A percentile compares a stretch with the other conserved stretches of the same genome.
Evolutionary conservation across 73 alveolate species (phyloP).

Genomic region (Urostyla sp.): DNA sequence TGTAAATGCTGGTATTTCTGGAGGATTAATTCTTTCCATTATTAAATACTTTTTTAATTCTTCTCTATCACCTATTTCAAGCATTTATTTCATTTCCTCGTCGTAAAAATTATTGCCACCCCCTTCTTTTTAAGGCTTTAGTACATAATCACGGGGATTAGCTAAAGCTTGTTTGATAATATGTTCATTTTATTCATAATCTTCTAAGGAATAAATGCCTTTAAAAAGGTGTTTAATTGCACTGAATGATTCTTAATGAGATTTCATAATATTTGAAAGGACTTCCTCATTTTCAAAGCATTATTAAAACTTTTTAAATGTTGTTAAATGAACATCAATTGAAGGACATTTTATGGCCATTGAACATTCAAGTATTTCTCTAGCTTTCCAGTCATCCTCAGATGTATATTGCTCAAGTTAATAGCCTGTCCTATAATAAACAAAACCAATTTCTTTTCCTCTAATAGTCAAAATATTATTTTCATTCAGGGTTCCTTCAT

Average conservation of each 20-base stretch:
- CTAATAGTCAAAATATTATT: conserved; percentile 61
- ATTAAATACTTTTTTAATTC: conserved; percentile 70
- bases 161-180: conserved; percentile 71
- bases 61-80: conserved; percentile 63
- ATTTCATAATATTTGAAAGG: conserved; percentile 2
- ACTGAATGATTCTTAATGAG: conserved; percentile 6
- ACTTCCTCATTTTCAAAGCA: conserved; percentile 77
- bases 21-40: conserved; percentile 80
- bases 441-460: conserved; percentile 77
- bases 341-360: conserved; percentile 91
- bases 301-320: conserved; percentile 90
- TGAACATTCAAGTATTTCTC: conserved; percentile 85
- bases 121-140: conserved; percentile 94
- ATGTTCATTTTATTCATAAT: conserved; percentile 67
- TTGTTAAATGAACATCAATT: conserved; percentile 85
- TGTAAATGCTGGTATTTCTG: conserved; percentile 69
- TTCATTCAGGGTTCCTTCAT: conserved; percentile 59
- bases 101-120: conserved; percentile 91
- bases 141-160: conserved; percentile 77
- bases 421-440: conserved; percentile 90
- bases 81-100: conserved; percentile 75
- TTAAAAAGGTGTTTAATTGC: conserved; percentile 56
- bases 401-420: conserved; percentile 76
- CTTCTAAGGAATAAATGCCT: conserved; percentile 74
- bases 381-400: conserved; percentile 86